Base-by-base conservation (phyloP, 495 filamentous ascomycete species). In the Lichenothelia convexa region DNA sequence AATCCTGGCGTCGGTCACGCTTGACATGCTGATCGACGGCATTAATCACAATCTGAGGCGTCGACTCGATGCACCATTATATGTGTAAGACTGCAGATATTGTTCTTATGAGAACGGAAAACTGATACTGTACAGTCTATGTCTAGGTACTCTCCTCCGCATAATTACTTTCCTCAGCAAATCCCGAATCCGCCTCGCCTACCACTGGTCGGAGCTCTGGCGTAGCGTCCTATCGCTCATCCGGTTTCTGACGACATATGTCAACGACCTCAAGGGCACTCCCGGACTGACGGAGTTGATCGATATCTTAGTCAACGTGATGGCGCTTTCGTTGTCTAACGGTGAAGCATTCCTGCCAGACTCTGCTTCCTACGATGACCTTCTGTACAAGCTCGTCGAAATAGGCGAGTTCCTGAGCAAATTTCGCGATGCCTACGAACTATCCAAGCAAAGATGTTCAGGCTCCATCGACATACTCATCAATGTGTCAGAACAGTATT, bases 351-450 rank as follows among this genome's bases (percentile, higher is more conserved):
- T 95, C 57, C 73, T 95, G n/a, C 91, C 91, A 0, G 81, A 78
- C 38, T 72, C 84, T 16, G 65, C 78, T 24, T 76, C 79, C 16
- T 94, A 94, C 54, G 89, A 97, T 47, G 91, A 95, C 49, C 65
- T 97, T 7, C 93, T 97, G 58, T 97, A 97, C 64, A 97, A 97
- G 58, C 66, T 97, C 11, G 82, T 95, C 32, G 89, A 97, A 56
- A 79, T 72, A 11, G 84, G 85, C 3, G 82, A 93, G 32, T 68
- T 83, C 22, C 65, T 97, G 24, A 59, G 68, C 18, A 84, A 82
- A 56, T 93, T 94, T 57, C 70, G 83, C 17, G 75, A 80, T 45
- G 74, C 66, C 2, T 94, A 85, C 56, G 46, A 53, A 4, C 50
- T 80, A 26, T 53, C 52, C 5, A 63, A 62, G 30, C 53, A 59